Conservation (phyloP, 345 rosid genomes). For the Brassica cretica region DNA sequence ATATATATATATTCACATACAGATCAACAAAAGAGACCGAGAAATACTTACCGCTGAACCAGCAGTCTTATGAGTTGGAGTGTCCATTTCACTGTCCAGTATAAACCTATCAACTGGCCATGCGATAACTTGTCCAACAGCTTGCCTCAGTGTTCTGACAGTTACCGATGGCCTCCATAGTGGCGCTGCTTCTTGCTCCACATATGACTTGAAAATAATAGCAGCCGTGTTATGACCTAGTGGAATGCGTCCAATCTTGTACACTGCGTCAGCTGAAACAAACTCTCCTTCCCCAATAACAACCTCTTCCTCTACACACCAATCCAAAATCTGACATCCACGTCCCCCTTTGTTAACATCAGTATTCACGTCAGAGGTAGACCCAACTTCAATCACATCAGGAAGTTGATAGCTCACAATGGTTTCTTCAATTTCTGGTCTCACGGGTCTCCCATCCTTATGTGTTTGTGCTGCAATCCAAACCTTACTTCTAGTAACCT, state of each 20-base stretch:
- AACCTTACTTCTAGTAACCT: neutral
- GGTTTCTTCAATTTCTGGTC: neutral
- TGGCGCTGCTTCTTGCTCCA: neutral
- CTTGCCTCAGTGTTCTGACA: neutral
- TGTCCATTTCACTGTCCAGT: neutral
- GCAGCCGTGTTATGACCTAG: neutral
- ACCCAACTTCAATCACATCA: neutral
- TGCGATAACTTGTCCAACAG: neutral
- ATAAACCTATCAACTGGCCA: neutral
- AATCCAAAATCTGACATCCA: no score
- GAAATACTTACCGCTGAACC: neutral
- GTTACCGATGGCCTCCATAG: neutral
- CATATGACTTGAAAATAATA: neutral
- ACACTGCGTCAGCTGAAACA: neutral
- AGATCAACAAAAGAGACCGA: neutral
- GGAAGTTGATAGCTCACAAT: neutral
- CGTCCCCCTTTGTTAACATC: no score
- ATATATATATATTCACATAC: no score
- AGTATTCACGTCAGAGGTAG: no score
- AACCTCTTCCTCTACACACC: no score
- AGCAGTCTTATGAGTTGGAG: neutral
- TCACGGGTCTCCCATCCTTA: neutral
- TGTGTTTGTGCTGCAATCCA: neutral
- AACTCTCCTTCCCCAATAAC: no score
- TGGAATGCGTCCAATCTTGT: neutral